Evolutionary conservation across 2,329 filamentous ascomycete species (phyloP).

Genomic region (Alternaria sp.): DNA sequence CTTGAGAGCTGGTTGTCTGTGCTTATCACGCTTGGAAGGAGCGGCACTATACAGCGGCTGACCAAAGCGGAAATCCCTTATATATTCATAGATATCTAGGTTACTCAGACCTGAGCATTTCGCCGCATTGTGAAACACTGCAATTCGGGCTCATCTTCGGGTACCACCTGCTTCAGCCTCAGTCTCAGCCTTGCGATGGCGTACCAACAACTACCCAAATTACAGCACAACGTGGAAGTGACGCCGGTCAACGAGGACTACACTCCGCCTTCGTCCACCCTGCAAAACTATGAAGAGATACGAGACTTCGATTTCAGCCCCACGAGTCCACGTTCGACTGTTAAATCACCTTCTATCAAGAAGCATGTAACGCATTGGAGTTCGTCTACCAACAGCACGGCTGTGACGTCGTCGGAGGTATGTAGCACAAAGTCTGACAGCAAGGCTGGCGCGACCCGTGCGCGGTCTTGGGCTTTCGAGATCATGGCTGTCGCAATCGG

Average conservation of each 20-base stretch:
- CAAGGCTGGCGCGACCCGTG: constrained; percentile 5
- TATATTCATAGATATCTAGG: neutral
- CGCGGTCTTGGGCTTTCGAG: constrained; percentile 14
- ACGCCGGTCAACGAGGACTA: constrained; percentile 3
- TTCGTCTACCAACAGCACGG: constrained; percentile 9
- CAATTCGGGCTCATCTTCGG: neutral
- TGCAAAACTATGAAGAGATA: constrained; percentile 1
- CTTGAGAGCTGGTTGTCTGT: neutral
- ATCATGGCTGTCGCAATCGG: constrained; percentile 14
- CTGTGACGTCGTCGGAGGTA: constrained; percentile 9
- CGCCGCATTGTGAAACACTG: neutral
- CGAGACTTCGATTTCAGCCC: constrained; percentile 11
- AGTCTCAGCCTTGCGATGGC: neutral
- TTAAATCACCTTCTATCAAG: constrained; percentile 4
- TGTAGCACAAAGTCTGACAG: constrained; percentile 10
- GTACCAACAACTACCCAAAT: constrained; percentile 11
- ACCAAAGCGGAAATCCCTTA: neutral
- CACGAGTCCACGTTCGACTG: constrained; percentile 1
- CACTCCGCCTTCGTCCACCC: constrained; percentile 3
- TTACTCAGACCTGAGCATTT: neutral
- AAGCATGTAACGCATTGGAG: constrained; percentile 13
- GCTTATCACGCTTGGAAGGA: constrained; percentile 1
- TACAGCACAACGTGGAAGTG: constrained; percentile 4
- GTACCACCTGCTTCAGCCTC: neutral
- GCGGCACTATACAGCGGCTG: neutral